These are phyloP conservation scores for Casaregolazyma lundiana DNA, from an alignment of 1,139 yeast genomes.

Conservation along the genomic window DNA sequence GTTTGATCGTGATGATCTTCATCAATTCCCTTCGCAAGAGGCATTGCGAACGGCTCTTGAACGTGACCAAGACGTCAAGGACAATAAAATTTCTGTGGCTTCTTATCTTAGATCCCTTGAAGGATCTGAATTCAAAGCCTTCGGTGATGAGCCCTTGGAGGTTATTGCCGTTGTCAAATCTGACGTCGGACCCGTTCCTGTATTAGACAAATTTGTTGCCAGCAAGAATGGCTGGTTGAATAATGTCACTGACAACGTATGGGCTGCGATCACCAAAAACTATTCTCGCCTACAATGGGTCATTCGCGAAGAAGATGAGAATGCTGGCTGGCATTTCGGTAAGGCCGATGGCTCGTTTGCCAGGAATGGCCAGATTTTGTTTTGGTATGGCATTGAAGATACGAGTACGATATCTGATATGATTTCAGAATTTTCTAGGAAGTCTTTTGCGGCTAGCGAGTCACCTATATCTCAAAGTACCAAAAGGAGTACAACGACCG, in stretches of 20 bases:
- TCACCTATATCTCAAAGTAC: conserved; percentile 21
- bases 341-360: conserved; percentile 93
- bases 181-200: conserved; percentile 50
- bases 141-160: conserved; percentile 94
- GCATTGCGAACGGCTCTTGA: conserved; percentile 68
- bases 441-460: conserved; percentile 2
- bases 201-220: conserved; percentile 80
- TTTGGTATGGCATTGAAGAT: conserved; percentile 86
- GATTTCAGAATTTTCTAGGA: conserved; percentile 51
- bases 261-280: conserved; percentile 75
- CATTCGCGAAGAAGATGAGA: conserved; percentile 84
- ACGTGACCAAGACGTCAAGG: conserved; percentile 68
- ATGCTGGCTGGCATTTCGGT: conserved; percentile 86
- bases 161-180: conserved; percentile 77
- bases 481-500: conserved; percentile 21
- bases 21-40: conserved; percentile 69
- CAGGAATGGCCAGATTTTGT: conserved; percentile 81
- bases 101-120: conserved; percentile 74
- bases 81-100: conserved; percentile 73
- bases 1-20: conserved; percentile 57
- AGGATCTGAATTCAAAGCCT: conserved; percentile 59
- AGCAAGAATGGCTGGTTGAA: conserved; percentile 94
- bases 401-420: conserved; percentile 60
- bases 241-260: conserved; percentile 92
- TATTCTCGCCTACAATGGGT: conserved; percentile 76